Percentiles rank a stretch among this genome's conserved stretches.
These are phyloP conservation scores for Schwanniomyces sp. DNA, from an alignment of 805 yeast genomes.

Conservation along the genomic window DNA sequence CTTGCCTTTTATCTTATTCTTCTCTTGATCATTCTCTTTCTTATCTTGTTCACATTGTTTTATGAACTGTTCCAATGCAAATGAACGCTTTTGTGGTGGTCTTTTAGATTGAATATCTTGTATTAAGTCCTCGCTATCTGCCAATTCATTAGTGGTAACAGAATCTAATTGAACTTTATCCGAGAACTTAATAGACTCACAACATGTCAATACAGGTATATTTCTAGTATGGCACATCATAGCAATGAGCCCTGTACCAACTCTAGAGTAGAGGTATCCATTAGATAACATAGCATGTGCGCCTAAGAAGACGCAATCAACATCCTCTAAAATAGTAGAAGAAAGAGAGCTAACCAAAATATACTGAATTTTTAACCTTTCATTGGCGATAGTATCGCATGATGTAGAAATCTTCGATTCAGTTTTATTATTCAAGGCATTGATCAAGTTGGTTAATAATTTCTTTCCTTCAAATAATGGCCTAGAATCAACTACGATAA, in stretches of 20 bases:
- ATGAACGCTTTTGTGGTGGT: slow-evolving; percentile 56
- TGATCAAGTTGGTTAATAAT: slow-evolving; percentile 63
- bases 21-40: slow-evolving; percentile 20
- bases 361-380: slow-evolving; percentile 75
- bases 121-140: slow-evolving; percentile 73
- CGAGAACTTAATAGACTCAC: slow-evolving; percentile 91
- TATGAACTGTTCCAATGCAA: slow-evolving; percentile 64
- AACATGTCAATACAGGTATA: slow-evolving; percentile 92
- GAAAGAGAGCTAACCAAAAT: slow-evolving; percentile 77
- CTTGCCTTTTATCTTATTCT: slow-evolving; percentile 14
- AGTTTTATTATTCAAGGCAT: slow-evolving; percentile 17
- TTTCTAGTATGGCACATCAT: slow-evolving; percentile 86
- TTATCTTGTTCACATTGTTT: slow-evolving; percentile 37
- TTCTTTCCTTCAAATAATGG: slow-evolving; percentile 93
- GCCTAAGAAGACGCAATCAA: slow-evolving; percentile 88
- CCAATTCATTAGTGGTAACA: slow-evolving; percentile 91
- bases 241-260: slow-evolving; percentile 91
- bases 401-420: slow-evolving; percentile 3
- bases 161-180: slow-evolving; percentile 95
- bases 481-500: slow-evolving; percentile 87
- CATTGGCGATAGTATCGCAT: slow-evolving; percentile 30
- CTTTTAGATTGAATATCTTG: slow-evolving; percentile 47
- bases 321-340: slow-evolving; percentile 73
- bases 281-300: slow-evolving; percentile 97
- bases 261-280: slow-evolving; percentile 89